Base-by-base conservation (phyloP, 805 yeast species). In the Lipomyces yamanashiensis region DNA sequence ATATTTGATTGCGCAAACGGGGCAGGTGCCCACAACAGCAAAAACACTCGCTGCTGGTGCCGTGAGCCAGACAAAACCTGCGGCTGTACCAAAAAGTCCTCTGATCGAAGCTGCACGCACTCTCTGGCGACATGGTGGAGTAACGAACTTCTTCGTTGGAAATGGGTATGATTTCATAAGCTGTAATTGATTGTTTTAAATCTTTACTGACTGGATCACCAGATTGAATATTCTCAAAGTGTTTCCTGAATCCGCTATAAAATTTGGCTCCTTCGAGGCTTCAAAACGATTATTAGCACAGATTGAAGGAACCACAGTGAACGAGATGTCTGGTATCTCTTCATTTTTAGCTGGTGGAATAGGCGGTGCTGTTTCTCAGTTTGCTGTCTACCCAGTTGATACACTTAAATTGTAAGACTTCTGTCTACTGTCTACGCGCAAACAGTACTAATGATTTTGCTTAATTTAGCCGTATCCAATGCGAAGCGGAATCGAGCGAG, bases 171-270 rank as follows among this genome's bases (percentile, higher is more conserved):
- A 28, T 3, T 28, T 28, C 28, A 28, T 28, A 15, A n/a, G 5
- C 3, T n/a, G 5, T 33, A 9, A 23, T 9, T 12, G 28, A 49
- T 37, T 9, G 40, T 28, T 28, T 28, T 28, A 28, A 28, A 28
- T 28, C 5, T 28, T 44, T 15, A 15, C 53, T 40, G 19, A 51
- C 45, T 34, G 33, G 15, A 10, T 33, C 12, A 15, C 6, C 77
- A 98, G 98, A 0, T 79, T 93, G 53, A 95, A 95, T 74, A 90
- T 89, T n/a, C 71, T 92, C 60, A 93, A 93, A 74, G 97, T 93
- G 21, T 90, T 95, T 73, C 99, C 99, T 0, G 99, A 93, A 75
- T 88, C 96, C 43, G 98, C 98, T 1, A 93, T 93, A 85, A 95
- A 95, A 74, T 93, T 95, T 76, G 98, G 99, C 2, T 86, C 96